Evolutionary conservation across 1,284 basidiomycete species (phyloP).

Genomic region (Clitocybe nebularis): DNA sequence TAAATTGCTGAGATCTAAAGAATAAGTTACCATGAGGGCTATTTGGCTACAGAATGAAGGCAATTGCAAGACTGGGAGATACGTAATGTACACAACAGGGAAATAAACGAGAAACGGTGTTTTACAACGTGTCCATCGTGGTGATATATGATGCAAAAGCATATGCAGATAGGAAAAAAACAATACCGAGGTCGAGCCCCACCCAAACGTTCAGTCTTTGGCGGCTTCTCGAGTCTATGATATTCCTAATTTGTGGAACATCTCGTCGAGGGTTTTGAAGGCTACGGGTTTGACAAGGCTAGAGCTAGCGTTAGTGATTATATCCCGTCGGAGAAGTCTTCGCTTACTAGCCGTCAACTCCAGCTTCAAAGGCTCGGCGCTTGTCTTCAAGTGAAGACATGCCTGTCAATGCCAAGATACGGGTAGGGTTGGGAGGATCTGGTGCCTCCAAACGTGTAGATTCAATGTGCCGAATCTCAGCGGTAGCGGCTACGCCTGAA

Average conservation of each 20-base stretch:
- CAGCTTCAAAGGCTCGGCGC: slow-evolving; percentile 84
- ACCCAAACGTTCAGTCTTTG: too few species aligned
- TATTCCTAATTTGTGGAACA: slow-evolving; percentile 77
- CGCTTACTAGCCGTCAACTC: slow-evolving; percentile 92
- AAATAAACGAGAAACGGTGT: too few species aligned
- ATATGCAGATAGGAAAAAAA: too few species aligned
- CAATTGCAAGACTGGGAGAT: too few species aligned
- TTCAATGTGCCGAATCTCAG: slow-evolving; percentile 81
- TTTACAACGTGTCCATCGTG: too few species aligned
- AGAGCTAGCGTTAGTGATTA: neutral
- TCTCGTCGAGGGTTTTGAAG: slow-evolving; percentile 82
- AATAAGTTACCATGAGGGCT: too few species aligned
- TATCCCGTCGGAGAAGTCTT: neutral
- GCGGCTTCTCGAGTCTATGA: slow-evolving; percentile 35
- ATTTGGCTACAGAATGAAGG: too few species aligned
- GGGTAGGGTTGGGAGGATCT: slow-evolving; percentile 31
- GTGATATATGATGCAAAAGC: too few species aligned
- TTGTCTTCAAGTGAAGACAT: slow-evolving; percentile 93
- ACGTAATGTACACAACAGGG: too few species aligned
- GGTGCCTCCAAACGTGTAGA: slow-evolving; percentile 34
- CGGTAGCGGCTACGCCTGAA: slow-evolving; percentile 76
- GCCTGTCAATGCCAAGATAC: slow-evolving; percentile 90
- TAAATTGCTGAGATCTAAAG: too few species aligned
- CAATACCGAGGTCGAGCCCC: too few species aligned
- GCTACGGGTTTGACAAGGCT: slow-evolving; percentile 91